Evolutionary conservation across 441 rosid species (phyloP).

Genomic region (Omphalea diandra): DNA sequence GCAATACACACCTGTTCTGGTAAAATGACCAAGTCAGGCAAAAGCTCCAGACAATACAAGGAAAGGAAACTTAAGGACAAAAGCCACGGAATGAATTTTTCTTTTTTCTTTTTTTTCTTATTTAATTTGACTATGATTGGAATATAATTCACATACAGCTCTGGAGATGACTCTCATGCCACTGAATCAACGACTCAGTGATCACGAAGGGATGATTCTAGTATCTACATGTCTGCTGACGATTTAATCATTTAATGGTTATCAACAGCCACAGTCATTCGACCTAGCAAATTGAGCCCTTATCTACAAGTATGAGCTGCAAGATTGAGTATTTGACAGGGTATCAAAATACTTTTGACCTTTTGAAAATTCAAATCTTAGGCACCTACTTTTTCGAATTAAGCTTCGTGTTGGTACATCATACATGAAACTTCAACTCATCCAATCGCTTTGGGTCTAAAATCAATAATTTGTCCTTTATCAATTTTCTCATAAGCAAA

Average conservation of each 20-base stretch:
- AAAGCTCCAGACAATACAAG: not conserved
- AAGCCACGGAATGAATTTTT: not conserved
- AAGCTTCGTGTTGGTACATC: too few relatives aligned
- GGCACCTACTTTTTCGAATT: too few relatives aligned
- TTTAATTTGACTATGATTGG: too few relatives aligned
- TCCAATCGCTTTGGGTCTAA: not conserved
- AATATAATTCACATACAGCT: too few relatives aligned
- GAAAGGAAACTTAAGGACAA: not conserved
- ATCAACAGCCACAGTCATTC: not conserved
- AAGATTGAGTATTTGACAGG: too few relatives aligned
- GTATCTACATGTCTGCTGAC: not conserved
- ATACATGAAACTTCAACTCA: not conserved
- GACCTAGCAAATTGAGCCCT: not conserved
- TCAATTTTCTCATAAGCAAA: not conserved
- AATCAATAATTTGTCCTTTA: not conserved
- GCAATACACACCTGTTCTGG: conserved; percentile 72
- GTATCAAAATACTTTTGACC: too few relatives aligned
- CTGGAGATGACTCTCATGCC: too few relatives aligned
- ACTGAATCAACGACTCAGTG: too few relatives aligned
- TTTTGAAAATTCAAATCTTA: not conserved
- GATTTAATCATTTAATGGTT: not conserved
- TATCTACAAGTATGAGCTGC: too few relatives aligned
- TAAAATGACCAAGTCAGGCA: conserved; percentile 22
- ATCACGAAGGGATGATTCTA: too few relatives aligned
- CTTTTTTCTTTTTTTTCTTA: too few relatives aligned